Evolutionary conservation across 2,329 filamentous ascomycete species (phyloP).

Genomic region (Botrytis medusae): DNA sequence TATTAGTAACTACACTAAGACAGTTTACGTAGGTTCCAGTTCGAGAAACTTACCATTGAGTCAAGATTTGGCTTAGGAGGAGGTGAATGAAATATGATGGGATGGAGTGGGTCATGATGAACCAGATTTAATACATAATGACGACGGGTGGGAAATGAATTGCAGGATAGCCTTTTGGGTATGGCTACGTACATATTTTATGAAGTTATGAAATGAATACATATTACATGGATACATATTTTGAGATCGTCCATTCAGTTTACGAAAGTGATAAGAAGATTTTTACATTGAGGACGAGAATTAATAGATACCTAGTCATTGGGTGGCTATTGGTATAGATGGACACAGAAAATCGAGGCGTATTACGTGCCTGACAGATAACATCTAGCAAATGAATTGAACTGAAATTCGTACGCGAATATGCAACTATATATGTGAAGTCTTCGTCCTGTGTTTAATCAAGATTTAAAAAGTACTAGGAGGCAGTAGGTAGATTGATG

Average conservation of each 20-base stretch:
- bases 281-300: too few relatives aligned
- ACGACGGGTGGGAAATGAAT: background rate
- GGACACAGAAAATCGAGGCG: too few relatives aligned
- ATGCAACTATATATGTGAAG: too few relatives aligned
- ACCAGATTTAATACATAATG: conserved; percentile 6
- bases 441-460: too few relatives aligned
- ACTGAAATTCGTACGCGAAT: too few relatives aligned
- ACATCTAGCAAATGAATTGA: too few relatives aligned
- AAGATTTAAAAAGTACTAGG: too few relatives aligned
- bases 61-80: conserved; percentile 25
- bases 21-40: conserved; percentile 38
- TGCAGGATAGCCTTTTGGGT: background rate
- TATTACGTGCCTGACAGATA: too few relatives aligned
- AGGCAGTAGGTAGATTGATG: too few relatives aligned
- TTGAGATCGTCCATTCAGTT: background rate
- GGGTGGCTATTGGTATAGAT: too few relatives aligned
- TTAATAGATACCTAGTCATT: too few relatives aligned
- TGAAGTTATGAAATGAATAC: conserved; percentile 4
- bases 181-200: conserved; percentile 1
- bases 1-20: conserved; percentile 37
- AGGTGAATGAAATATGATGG: background rate
- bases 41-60: conserved; percentile 38
- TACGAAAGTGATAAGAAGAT: background rate
- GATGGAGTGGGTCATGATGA: background rate
- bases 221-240: background rate